Evolutionary conservation across 371 early-diverging fungal species (phyloP).

Genomic region (Cokeromyces recurvatus): DNA sequence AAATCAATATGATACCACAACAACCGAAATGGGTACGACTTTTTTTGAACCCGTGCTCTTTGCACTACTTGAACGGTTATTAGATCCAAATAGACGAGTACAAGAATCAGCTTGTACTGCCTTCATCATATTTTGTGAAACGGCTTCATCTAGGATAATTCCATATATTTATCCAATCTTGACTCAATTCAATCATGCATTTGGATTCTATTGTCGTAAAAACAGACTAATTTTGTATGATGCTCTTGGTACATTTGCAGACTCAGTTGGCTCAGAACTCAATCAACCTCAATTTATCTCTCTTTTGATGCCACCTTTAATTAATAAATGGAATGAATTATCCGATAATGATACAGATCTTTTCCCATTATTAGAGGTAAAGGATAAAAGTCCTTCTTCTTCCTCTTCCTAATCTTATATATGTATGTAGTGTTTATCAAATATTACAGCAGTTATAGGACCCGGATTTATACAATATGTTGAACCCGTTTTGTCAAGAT

Average conservation of each 20-base stretch:
- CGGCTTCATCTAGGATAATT: conserved; percentile 64
- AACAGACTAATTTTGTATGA: conserved; percentile 91
- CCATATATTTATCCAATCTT: conserved; percentile 85
- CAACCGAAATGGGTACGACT: conserved; percentile 52
- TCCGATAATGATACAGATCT: conserved; percentile 78
- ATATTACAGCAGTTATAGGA: conserved; percentile 77
- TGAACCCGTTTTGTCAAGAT: conserved; percentile 72
- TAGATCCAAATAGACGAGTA: conserved; percentile 90
- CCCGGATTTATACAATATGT: conserved; percentile 74
- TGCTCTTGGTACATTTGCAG: conserved; percentile 88
- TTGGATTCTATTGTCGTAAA: conserved; percentile 80
- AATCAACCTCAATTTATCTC: conserved; percentile 70
- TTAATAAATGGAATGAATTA: conserved; percentile 76
- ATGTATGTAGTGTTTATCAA: conserved; percentile 62
- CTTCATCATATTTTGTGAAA: conserved; percentile 86
- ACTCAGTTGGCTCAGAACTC: conserved; percentile 76
- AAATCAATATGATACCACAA: conserved; percentile 36
- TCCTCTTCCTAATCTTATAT: neutral
- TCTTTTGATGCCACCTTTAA: conserved; percentile 79
- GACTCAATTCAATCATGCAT: conserved; percentile 68
- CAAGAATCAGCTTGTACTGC: conserved; percentile 94
- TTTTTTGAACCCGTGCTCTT: conserved; percentile 82
- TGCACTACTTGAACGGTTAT: conserved; percentile 67
- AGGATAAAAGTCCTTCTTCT: neutral
- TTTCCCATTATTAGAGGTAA: conserved; percentile 87